phyloP scores from a whole-genome alignment of 2,329 filamentous ascomycete species.

The Clonostachys rhizophaga region DNA sequence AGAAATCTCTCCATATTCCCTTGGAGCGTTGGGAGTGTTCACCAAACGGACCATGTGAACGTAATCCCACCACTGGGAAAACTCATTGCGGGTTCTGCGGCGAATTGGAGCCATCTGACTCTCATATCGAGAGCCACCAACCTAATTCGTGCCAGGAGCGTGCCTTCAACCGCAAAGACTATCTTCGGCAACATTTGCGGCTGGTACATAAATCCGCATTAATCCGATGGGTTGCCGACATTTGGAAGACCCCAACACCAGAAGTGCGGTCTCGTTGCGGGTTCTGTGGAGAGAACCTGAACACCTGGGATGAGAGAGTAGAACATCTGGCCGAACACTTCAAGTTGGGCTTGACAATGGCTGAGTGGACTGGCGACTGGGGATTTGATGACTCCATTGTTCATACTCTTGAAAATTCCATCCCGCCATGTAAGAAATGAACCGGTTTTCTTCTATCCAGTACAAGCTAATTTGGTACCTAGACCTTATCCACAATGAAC shows the following conservation, averaged over 20 bases:
- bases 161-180: slow-evolving; percentile 33
- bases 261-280: not conserved
- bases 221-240: too few species aligned
- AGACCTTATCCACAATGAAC: too few species aligned
- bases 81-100: slow-evolving; percentile 23
- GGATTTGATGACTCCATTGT: not conserved
- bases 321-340: not conserved
- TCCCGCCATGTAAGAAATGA: too few species aligned
- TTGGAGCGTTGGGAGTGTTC: too few species aligned
- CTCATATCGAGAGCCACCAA: slow-evolving; percentile 31
- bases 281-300: not conserved
- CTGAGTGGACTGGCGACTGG: not conserved
- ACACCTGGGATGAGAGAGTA: not conserved
- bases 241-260: too few species aligned
- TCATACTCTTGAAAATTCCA: too few species aligned
- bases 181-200: slow-evolving; percentile 29
- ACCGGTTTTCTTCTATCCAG: too few species aligned
- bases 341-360: not conserved
- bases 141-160: slow-evolving; percentile 45
- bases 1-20: too few species aligned
- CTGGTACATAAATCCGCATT: too few species aligned
- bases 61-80: too few species aligned
- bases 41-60: too few species aligned
- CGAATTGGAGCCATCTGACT: slow-evolving; percentile 18
- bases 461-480: too few species aligned